Base-by-base conservation (phyloP, 2,329 filamentous ascomycete species). In the Trichoderma lentiforme region DNA sequence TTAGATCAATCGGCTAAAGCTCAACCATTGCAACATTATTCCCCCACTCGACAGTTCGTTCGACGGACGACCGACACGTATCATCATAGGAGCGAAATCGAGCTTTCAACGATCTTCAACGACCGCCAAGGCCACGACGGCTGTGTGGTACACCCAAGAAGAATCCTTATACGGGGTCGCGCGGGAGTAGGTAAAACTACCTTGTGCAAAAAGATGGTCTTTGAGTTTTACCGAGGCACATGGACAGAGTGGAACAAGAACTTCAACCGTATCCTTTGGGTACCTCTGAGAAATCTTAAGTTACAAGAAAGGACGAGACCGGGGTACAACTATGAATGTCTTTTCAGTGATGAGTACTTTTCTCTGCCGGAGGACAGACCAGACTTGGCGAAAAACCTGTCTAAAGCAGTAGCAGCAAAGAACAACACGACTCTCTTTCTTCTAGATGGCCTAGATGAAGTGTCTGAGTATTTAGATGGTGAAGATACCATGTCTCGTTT, bases 371-470 rank as follows among this genome's bases (percentile, higher is more conserved):
- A 18, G 2, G 18, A 73, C 36, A 69, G 73, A 9, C 56, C 56
- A 9, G 28, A 62, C 11, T 71, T 77, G 18, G 74, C 76, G 43
- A 51, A 64, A 61, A 72, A 68, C 70, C 56, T 80, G 43, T 64
- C 51, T 28, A 51, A 72, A 28, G 57, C 62, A 63, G 61, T 74
- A 11, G 30, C 53, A 15, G 56, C 56, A 4, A 65, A 69, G 4
- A 43, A 32, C 30, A 51, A 12, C n/a, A 77, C 67, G 61, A 82
- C 78, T 21, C 75, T 85, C 1, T 83, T 84, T 60, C 58, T 84
- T 15, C 78, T 85, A 7, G 83, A 85, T 73, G 83, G 83, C 6
- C 71, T 84, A 11, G 84, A 85, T 63, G 83, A 85, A 78, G 74
- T 84, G 8, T 77, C 75, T 1, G 56, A 76, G 56, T 74, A 76